Percentiles rank a stretch among this genome's conserved stretches.
Evolutionary conservation across 2,329 filamentous ascomycete genomes (phyloP).

Genomic region (Juglanconis juglandina): DNA sequence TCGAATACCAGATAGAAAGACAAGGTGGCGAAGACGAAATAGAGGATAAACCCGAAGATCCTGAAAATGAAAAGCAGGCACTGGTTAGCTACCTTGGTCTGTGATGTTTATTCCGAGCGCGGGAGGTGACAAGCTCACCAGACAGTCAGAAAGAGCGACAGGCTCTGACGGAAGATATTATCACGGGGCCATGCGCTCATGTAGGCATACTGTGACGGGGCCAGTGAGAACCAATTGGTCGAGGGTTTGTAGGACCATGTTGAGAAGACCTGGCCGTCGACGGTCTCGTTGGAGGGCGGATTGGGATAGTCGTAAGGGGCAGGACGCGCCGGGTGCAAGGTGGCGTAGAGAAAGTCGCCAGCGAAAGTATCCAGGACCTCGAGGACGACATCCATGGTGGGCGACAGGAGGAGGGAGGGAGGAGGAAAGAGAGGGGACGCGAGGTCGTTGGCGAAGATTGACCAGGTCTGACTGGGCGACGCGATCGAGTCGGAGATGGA

Average conservation of each 20-base stretch:
- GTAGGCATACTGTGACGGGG: conserved; percentile 74
- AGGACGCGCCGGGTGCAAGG: conserved; percentile 58
- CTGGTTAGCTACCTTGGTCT: neutral
- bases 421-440: too few relatives aligned
- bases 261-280: conserved; percentile 46
- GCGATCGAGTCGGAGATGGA: neutral
- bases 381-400: conserved; percentile 84
- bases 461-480: neutral
- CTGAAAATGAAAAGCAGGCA: conserved; percentile 42
- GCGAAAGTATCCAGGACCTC: conserved; percentile 79
- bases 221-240: conserved; percentile 64
- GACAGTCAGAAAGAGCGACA: conserved; percentile 78
- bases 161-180: conserved; percentile 69
- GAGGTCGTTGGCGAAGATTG: neutral
- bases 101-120: neutral
- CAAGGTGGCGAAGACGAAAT: conserved; percentile 78
- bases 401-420: neutral
- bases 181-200: conserved; percentile 74
- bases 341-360: conserved; percentile 76
- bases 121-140: conserved; percentile 57
- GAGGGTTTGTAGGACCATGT: conserved; percentile 70
- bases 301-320: conserved; percentile 52
- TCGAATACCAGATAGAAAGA: conserved; percentile 91
- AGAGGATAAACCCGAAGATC: conserved; percentile 79
- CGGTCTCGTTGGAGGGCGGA: conserved; percentile 51